A percentile compares a stretch with the other conserved stretches of the same genome.
phyloP scores from a whole-genome alignment of 2,329 filamentous ascomycete species.

The Talaromyces sp. region DNA sequence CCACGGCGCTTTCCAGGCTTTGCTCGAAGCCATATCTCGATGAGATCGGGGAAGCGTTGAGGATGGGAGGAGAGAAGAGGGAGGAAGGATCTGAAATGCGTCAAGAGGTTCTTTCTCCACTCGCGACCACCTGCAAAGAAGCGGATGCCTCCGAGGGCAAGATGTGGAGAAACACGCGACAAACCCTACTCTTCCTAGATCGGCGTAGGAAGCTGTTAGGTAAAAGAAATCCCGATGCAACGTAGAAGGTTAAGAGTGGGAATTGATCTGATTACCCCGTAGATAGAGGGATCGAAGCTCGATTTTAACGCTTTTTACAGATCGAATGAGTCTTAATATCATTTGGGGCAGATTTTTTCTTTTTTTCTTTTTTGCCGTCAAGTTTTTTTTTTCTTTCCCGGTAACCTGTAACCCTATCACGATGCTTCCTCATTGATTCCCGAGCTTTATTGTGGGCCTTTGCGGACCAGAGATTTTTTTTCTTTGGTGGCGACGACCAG shows the following conservation, averaged over 20 bases:
- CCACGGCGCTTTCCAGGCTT: constrained; percentile 17
- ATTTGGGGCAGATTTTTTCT: neutral
- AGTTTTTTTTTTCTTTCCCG: constrained; percentile 2
- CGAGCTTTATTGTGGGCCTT: neutral
- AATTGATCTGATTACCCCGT: neutral
- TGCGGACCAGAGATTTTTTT: neutral
- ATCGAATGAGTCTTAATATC: neutral
- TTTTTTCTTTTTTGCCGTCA: neutral
- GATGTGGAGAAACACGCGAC: constrained; percentile 17
- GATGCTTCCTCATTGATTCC: neutral
- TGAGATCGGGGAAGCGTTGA: constrained; percentile 12
- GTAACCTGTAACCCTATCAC: neutral
- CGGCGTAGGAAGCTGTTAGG: constrained; percentile 24
- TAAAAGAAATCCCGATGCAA: constrained; percentile 23
- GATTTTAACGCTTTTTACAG: neutral
- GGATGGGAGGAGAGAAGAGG: constrained; percentile 1
- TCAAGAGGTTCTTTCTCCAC: constrained; percentile 15
- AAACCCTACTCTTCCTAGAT: constrained; percentile 10
- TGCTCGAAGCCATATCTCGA: constrained; percentile 28
- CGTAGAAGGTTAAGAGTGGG: neutral
- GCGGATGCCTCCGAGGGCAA: constrained; percentile 12
- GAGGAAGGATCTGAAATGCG: constrained; percentile 14
- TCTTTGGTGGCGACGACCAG: neutral
- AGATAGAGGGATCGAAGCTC: too few species aligned
- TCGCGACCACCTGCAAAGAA: constrained; percentile 3